phyloP scores from a whole-genome alignment of 345 rosid genomes.

The Arabis alpina region DNA sequence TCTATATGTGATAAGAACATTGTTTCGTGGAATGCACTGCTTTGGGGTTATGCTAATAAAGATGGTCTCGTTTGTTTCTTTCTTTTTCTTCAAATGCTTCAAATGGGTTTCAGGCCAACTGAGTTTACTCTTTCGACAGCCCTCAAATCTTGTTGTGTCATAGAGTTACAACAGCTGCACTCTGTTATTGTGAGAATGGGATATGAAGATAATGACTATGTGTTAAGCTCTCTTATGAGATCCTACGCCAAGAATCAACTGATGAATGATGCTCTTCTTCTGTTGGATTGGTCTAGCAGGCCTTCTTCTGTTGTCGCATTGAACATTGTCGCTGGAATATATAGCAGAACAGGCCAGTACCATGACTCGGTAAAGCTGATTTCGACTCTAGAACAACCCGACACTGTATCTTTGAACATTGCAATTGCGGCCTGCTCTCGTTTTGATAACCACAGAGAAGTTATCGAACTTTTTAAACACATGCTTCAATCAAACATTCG shows the following conservation, averaged over 20 bases:
- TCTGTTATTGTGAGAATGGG: conserved; percentile 71
- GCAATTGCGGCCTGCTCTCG: conserved; percentile 77
- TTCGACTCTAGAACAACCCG: conserved; percentile 72
- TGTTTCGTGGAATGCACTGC: conserved; percentile 84
- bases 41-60: conserved; percentile 63
- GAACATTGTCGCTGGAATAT: conserved; percentile 71
- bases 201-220: conserved; percentile 59
- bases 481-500: conserved; percentile 51
- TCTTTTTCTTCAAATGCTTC: conserved; percentile 64
- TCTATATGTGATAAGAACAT: conserved; percentile 61
- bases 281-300: conserved; percentile 47
- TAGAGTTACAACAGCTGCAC: conserved; percentile 67
- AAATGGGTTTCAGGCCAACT: conserved; percentile 60
- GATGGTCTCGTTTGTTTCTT: conserved; percentile 43
- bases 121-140: conserved; percentile 74
- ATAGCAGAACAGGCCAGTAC: conserved; percentile 66
- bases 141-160: conserved; percentile 49
- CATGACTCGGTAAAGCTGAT: conserved; percentile 63
- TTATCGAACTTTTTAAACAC: conserved; percentile 61
- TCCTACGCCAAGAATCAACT: conserved; percentile 69
- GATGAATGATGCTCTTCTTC: conserved; percentile 56
- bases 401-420: conserved; percentile 82
- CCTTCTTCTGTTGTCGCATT: conserved; percentile 49
- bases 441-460: conserved; percentile 55
- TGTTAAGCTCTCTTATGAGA: conserved; percentile 68